Evolutionary conservation across 2,329 filamentous ascomycete genomes (phyloP), one percentile per base, ranked within the genome.

Genomic region (Colletotrichum australisinense): DNA sequence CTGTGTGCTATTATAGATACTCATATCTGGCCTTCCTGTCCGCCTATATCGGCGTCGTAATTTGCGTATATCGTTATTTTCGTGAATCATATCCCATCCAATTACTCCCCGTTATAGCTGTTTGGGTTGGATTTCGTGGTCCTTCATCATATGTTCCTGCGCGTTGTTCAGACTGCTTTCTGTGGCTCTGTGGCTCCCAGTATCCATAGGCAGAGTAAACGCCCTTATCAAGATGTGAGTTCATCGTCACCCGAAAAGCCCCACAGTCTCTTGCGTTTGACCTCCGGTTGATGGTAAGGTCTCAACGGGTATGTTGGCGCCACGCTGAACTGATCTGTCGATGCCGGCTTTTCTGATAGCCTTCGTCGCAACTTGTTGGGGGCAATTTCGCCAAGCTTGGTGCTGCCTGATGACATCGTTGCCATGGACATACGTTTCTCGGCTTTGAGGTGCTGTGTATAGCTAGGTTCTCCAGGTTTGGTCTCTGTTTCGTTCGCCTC

Each of bases 321-420:
- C 4, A 55, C 16, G 11, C 19, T 64, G n/a, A 63, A 49, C 22
- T 62, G 69, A 4, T 63, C 64, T 8, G 30, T 26, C 9, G 28
- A 22, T 19, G 22, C 57, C 28, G 64, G 46, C 7, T 49, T 12
- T 11, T 56, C 30, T 24, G 46, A 62, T 16, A 28, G 52, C 19
- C 59, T 26, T 32, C 59, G 63, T 8, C 49, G 58, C 14, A 74
- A 42, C 63, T 59, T 74, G 4, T 56, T 60, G 19, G 49, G 30
- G 7, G 16, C 9, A 55, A 86, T 81, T 74, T 86, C 85, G n/a
- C 85, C 84, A 4, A 87, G 75, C 69, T 86, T 86, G 14, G 85
- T 87, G 72, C 84, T 86, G 65, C 82, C 83, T 1, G 85, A 85
- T 5, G 82, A 81, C 58, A 82, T 82, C 4, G 84, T 85, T 67